Evolutionary conservation across 2,329 filamentous ascomycete species (phyloP).

Genomic region (Chaetomiaceae sp.): DNA sequence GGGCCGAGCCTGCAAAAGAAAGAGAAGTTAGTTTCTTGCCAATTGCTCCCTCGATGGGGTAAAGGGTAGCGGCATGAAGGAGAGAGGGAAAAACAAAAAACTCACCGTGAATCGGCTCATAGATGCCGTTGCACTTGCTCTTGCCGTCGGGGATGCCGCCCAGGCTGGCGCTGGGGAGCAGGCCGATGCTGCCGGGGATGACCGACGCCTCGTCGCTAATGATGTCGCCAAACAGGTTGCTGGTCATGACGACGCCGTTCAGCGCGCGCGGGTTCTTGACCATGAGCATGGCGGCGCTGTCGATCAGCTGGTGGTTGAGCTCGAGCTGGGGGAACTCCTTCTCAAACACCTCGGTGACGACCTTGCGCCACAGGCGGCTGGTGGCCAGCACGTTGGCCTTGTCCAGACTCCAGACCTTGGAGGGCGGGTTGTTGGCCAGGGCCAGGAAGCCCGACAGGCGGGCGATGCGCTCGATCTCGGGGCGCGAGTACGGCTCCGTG

Average conservation of each 20-base stretch:
- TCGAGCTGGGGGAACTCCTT: conserved; percentile 85
- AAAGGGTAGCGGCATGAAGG: neutral
- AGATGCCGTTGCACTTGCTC: conserved; percentile 84
- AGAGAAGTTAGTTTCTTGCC: too few relatives aligned
- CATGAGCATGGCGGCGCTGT: conserved; percentile 96
- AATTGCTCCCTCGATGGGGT: too few relatives aligned
- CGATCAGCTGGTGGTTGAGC: conserved; percentile 85
- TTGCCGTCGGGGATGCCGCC: conserved; percentile 82
- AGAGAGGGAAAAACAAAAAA: conserved; percentile 4
- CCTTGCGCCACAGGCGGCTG: conserved; percentile 82
- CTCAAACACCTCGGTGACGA: conserved; percentile 76
- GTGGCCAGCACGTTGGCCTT: conserved; percentile 97
- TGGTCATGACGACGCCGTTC: conserved; percentile 88
- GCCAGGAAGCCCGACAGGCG: conserved; percentile 78
- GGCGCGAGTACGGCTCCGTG: conserved; percentile 77
- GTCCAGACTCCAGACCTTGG: conserved; percentile 80
- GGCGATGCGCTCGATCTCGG: conserved; percentile 84
- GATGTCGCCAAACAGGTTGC: conserved; percentile 94
- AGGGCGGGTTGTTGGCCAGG: conserved; percentile 67
- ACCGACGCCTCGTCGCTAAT: conserved; percentile 93
- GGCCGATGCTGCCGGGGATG: conserved; percentile 83
- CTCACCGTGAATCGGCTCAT: conserved; percentile 92
- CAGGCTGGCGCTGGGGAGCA: conserved; percentile 83
- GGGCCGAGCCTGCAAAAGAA: conserved; percentile 63
- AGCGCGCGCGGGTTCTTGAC: conserved; percentile 85